Conservation (phyloP, 495 filamentous ascomycete genomes). For the Trichoderma asperelloides region DNA sequence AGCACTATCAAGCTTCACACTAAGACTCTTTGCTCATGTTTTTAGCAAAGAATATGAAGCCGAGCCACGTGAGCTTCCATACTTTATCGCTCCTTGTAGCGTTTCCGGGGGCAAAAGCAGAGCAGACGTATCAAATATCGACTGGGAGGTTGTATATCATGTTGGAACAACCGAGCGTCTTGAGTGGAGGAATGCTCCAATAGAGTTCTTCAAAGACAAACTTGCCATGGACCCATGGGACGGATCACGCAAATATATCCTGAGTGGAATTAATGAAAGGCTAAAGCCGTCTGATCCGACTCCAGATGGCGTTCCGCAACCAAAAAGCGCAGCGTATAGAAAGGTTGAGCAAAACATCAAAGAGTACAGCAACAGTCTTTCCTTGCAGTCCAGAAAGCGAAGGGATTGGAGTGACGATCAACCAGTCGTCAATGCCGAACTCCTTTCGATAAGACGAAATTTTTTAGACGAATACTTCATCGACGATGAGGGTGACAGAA, state of each 20-base stretch:
- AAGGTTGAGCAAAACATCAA: constrained; percentile 26
- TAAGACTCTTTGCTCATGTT: constrained; percentile 70
- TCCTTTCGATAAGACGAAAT: constrained; percentile 68
- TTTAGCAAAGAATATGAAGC: constrained; percentile 79
- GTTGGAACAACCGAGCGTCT: constrained; percentile 41
- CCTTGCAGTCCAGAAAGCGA: constrained; percentile 22
- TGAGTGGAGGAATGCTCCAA: constrained; percentile 43
- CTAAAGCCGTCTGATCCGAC: constrained; percentile 36
- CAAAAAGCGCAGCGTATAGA: constrained; percentile 19
- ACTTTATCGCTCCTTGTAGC: constrained; percentile 70
- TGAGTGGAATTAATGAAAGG: constrained; percentile 30
- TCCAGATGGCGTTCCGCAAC: constrained; percentile 24
- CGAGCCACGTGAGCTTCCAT: constrained; percentile 57
- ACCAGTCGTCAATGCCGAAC: constrained; percentile 68
- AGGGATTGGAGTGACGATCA: constrained; percentile 48
- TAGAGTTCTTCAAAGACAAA: constrained; percentile 50
- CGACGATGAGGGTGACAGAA: constrained; percentile 25
- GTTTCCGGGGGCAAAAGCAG: constrained; percentile 16
- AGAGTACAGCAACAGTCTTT: constrained; percentile 37
- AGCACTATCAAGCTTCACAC: constrained; percentile 57
- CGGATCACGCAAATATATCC: constrained; percentile 57
- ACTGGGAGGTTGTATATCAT: constrained; percentile 53
- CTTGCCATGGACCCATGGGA: constrained; percentile 69
- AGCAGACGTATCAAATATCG: constrained; percentile 38
- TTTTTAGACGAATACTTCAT: constrained; percentile 54